These are phyloP conservation scores for Tulasnella sp. DNA, from an alignment of 768 basidiomycete species.

Conservation along the genomic window DNA sequence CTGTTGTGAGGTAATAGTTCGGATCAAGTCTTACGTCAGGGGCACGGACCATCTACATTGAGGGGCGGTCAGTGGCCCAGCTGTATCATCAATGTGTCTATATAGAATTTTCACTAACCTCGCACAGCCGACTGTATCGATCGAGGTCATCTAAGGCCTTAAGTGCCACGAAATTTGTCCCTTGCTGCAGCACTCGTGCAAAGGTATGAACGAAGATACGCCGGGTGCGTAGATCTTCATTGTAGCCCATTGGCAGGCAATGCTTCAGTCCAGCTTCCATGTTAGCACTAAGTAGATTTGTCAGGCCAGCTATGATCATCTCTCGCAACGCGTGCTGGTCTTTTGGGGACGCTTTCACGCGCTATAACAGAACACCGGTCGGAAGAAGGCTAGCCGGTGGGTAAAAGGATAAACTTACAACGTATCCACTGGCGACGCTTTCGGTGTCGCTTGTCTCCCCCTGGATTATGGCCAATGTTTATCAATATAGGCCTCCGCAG, in stretches of 20 bases:
- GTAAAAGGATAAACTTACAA: neutral
- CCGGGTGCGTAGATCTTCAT: conserved; percentile 54
- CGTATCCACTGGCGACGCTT: conserved; percentile 11
- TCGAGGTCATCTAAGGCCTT: conserved; percentile 31
- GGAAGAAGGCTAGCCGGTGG: neutral
- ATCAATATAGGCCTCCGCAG: neutral
- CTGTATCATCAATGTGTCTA: too few species aligned
- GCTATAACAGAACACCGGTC: neutral
- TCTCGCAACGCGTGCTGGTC: conserved; percentile 43
- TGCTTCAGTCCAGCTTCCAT: conserved; percentile 84
- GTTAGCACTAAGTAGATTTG: conserved; percentile 73
- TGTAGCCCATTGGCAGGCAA: conserved; percentile 68
- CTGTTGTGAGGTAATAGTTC: neutral
- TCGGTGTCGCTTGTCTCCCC: conserved; percentile 6
- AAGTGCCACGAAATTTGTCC: conserved; percentile 46
- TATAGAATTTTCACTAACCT: conserved; percentile 37
- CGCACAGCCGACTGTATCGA: conserved; percentile 44
- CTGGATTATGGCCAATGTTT: neutral
- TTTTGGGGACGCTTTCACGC: neutral
- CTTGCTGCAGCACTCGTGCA: conserved; percentile 65
- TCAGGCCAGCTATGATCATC: conserved; percentile 65
- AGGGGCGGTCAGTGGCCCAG: neutral
- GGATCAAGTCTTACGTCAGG: neutral
- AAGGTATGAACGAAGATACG: conserved; percentile 79
- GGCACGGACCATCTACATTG: conserved; percentile 11